These are phyloP conservation scores for Populus deltoides DNA, from an alignment of 345 rosid species.

Conservation along the genomic window DNA sequence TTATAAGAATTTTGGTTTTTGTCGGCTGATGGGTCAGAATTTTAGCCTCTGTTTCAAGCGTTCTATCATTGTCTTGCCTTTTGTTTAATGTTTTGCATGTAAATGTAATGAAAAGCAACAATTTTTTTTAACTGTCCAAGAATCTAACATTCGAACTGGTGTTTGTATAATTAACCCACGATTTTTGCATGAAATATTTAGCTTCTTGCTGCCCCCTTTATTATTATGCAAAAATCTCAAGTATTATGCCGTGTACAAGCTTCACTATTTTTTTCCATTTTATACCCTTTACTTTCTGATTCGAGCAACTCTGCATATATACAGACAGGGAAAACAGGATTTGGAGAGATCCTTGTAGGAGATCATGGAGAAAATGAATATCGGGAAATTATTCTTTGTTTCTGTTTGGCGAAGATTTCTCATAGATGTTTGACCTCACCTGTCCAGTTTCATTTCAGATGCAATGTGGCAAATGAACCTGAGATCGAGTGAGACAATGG, in stretches of 20 bases:
- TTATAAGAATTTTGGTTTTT: neutral
- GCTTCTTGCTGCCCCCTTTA: too few species aligned
- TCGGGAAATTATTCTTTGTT: neutral
- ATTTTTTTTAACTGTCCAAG: neutral
- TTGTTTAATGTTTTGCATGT: neutral
- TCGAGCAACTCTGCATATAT: neutral
- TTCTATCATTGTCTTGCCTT: neutral
- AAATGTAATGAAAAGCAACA: neutral
- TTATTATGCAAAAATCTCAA: neutral
- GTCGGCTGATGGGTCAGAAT: neutral
- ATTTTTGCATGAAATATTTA: too few species aligned
- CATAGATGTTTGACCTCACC: constrained; percentile 24
- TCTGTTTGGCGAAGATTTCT: neutral
- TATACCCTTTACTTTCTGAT: constrained; percentile 8
- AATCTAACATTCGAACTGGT: neutral
- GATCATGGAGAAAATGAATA: neutral
- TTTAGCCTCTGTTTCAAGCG: neutral
- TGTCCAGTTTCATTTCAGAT: constrained; percentile 43
- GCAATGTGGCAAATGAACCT: constrained; percentile 89
- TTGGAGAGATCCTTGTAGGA: neutral
- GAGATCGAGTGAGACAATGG: constrained; percentile 65
- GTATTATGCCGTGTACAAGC: neutral
- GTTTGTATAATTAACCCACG: too few species aligned
- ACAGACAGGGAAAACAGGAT: neutral
- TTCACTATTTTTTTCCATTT: neutral